Evolutionary conservation across 2,329 filamentous ascomycete genomes (phyloP).

Genomic region (Cytospora paraplurivora): DNA sequence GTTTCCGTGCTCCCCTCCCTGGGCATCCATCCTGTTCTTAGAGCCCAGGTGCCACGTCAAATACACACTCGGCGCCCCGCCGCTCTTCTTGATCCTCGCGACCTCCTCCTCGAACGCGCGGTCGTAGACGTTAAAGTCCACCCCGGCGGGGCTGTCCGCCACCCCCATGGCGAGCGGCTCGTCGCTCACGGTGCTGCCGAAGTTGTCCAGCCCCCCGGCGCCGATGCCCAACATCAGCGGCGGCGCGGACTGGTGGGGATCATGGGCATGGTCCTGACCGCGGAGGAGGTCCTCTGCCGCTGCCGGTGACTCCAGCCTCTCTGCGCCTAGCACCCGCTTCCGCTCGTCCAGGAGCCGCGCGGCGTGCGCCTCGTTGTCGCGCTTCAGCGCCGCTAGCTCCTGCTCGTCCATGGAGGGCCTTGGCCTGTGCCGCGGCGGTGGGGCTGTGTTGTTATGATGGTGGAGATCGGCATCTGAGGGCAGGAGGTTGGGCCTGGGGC

Average conservation of each 20-base stretch:
- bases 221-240: slow-evolving; percentile 69
- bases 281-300: background rate
- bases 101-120: slow-evolving; percentile 83
- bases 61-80: slow-evolving; percentile 47
- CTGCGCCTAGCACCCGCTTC: slow-evolving; percentile 41
- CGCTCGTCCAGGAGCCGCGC: slow-evolving; percentile 52
- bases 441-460: background rate
- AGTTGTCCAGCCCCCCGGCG: slow-evolving; percentile 57
- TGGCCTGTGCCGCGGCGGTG: slow-evolving; percentile 9
- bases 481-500: slow-evolving; percentile 36
- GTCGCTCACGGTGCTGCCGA: slow-evolving; percentile 40
- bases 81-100: slow-evolving; percentile 61
- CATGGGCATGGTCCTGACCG: slow-evolving; percentile 29
- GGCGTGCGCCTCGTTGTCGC: slow-evolving; percentile 50
- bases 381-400: slow-evolving; percentile 33
- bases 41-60: slow-evolving; percentile 52
- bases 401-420: slow-evolving; percentile 28
- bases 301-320: background rate
- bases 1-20: slow-evolving; percentile 13
- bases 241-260: background rate
- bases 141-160: slow-evolving; percentile 81
- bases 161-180: slow-evolving; percentile 53
- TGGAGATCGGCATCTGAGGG: slow-evolving; percentile 32
- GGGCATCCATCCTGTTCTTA: slow-evolving; percentile 39
- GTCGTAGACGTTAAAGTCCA: slow-evolving; percentile 88